These are phyloP conservation scores for Pyricularia pennisetigena DNA, from an alignment of 2,329 filamentous ascomycete genomes.

Conservation along the genomic window DNA sequence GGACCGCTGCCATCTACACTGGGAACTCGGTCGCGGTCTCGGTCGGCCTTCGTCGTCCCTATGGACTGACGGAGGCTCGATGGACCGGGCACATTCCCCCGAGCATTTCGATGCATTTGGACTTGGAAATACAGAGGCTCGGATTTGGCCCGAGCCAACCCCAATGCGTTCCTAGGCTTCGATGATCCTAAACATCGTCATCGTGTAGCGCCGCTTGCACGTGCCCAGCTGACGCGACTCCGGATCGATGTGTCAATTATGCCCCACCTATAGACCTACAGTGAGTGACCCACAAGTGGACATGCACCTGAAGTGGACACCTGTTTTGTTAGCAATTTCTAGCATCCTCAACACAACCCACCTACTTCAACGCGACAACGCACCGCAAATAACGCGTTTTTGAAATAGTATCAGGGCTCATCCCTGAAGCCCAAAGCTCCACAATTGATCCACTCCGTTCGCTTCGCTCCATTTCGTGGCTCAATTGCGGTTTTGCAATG, in stretches of 20 bases:
- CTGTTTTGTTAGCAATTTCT: too few relatives aligned
- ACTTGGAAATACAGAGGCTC: neutral
- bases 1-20: neutral
- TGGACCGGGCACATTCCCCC: conserved; percentile 13
- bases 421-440: too few relatives aligned
- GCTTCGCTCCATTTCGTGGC: too few relatives aligned
- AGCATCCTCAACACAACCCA: too few relatives aligned
- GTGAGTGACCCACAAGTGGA: too few relatives aligned
- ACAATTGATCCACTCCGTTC: too few relatives aligned
- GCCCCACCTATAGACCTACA: neutral
- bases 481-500: too few relatives aligned
- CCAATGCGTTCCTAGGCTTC: neutral
- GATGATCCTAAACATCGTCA: neutral
- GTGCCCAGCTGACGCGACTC: neutral
- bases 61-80: conserved; percentile 44
- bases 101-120: conserved; percentile 4
- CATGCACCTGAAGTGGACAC: too few relatives aligned
- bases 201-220: neutral
- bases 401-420: too few relatives aligned
- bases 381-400: too few relatives aligned
- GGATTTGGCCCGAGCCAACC: neutral
- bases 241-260: neutral
- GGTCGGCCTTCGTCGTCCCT: conserved; percentile 26
- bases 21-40: neutral
- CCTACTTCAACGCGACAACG: too few relatives aligned